Evolutionary conservation across 768 basidiomycete genomes (phyloP), one percentile per base, ranked within the genome.

Genomic region (Rhodotorula diobovata): DNA sequence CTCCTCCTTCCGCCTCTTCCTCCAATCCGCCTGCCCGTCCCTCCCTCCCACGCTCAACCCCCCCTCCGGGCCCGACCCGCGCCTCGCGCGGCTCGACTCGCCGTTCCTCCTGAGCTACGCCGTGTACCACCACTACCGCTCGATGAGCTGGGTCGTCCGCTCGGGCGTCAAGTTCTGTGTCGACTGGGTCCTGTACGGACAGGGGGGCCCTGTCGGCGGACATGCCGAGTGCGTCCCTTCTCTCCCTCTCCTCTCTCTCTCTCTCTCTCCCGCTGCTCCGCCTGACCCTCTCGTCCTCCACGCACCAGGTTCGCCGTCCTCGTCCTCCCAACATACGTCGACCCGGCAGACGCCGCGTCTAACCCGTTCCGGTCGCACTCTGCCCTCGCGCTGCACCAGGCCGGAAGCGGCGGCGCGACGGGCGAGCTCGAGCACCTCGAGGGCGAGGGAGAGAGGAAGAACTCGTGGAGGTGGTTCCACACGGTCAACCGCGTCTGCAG

Each of bases 141-240:
- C 93, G 9, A 84, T 98, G 15, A 96, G 96, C 35, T 99, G 95
- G 96, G 91, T 97, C 30, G 88, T 96, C 73, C 92, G 93, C 80
- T 87, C 88, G 39, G 96, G 96, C 1, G 88, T 96, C 83, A 99
- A 99, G 80, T 99, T 99, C 81, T 97, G 94, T 76, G 90, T 89
- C 50, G 96, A 99, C 78, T 93, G 90, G 81, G 85, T 99, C 18
- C 81, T 98, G 37, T 99, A 99, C 80, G 76, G 76, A 9, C 75
- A 65, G 5, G 86, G 90, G 21, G 96, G 96, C 0, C 93, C 95
- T 5, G 91, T 95, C 1, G 98, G 98, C 80, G 83, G 88, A 10
- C 96, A 99, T 80, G 94, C 96, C 18, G 94, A 97, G 93, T 97
- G 79, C 77, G 90, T 30, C 53, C 15, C 10, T 34, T 61, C 30